These are phyloP conservation scores for Sisymbrium irio DNA, from an alignment of 345 rosid genomes.

Conservation along the genomic window DNA sequence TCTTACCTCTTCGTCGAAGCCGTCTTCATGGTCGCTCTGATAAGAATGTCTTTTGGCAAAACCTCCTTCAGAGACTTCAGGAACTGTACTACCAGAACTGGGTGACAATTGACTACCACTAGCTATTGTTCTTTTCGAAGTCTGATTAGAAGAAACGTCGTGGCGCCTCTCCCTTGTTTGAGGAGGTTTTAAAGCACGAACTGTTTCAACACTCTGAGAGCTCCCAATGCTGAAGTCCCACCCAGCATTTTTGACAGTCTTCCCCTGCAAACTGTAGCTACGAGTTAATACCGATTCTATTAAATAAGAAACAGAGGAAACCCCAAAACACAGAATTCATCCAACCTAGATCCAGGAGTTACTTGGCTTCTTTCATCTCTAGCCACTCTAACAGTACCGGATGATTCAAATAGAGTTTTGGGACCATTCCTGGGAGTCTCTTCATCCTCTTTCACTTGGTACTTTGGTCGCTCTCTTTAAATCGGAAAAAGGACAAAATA, in stretches of 20 bases:
- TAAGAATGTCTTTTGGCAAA: conserved; percentile 42
- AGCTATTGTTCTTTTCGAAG: conserved; percentile 52
- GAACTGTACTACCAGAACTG: conserved; percentile 43
- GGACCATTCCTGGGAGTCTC: conserved; percentile 55
- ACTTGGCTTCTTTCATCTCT: conserved; percentile 66
- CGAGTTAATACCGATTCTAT: conserved; percentile 27
- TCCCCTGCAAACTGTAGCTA: conserved; percentile 56
- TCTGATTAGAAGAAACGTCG: conserved; percentile 54
- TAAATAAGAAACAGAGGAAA: conserved; percentile 17
- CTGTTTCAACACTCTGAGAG: conserved; percentile 60
- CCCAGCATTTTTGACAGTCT: conserved; percentile 62
- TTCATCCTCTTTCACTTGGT: conserved; percentile 58
- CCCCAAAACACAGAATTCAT: conserved; percentile 17
- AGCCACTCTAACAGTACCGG: conserved; percentile 69
- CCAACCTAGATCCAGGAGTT: conserved; percentile 65
- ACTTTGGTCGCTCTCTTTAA: conserved; percentile 88
- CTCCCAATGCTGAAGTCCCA: conserved; percentile 96
- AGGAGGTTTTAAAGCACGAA: conserved; percentile 70
- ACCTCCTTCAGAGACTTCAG: conserved; percentile 48
- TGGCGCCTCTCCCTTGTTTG: conserved; percentile 74
- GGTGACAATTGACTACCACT: conserved; percentile 44
- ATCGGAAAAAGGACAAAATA: conserved; percentile 32
- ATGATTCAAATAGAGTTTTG: conserved; percentile 48
- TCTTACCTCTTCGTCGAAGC: conserved; percentile 63
- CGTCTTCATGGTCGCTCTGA: conserved; percentile 36